These are phyloP conservation scores for Apocynum venetum DNA, from an alignment of 257 asterid species.

Conservation along the genomic window DNA sequence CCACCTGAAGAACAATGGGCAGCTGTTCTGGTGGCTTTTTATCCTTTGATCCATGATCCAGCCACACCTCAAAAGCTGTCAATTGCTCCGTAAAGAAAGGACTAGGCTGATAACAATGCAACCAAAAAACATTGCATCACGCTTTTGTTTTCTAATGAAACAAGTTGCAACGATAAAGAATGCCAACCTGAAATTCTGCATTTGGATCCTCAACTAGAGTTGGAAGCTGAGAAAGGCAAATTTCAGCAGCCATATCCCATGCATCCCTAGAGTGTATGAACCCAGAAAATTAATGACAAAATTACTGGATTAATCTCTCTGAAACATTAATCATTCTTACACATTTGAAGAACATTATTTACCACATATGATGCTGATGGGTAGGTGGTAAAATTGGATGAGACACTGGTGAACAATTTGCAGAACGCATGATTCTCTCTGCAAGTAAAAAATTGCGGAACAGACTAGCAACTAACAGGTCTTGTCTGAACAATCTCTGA, in stretches of 20 bases:
- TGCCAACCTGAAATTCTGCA: constrained; percentile 86
- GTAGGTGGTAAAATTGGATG: constrained; percentile 89
- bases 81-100: constrained; percentile 76
- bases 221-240: constrained; percentile 98
- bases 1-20: constrained; percentile 98
- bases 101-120: constrained; percentile 63
- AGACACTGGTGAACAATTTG: constrained; percentile 96
- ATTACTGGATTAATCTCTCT: not conserved
- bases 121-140: not conserved
- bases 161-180: not conserved
- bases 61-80: constrained; percentile 99
- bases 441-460: constrained; percentile 94
- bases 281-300: not conserved
- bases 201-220: constrained; percentile 80
- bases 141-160: not conserved
- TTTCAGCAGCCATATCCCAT: constrained; percentile 99
- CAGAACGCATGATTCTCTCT: constrained; percentile 98
- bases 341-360: constrained; percentile 10
- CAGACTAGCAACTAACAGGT: constrained; percentile 93
- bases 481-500: constrained; percentile 98
- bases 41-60: constrained; percentile 95
- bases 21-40: constrained; percentile 97
- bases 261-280: constrained; percentile 73
- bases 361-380: constrained; percentile 99
- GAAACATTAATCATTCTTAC: not conserved